Conservation (phyloP, 2,329 filamentous ascomycete genomes). For the Fusarium newnesense region DNA sequence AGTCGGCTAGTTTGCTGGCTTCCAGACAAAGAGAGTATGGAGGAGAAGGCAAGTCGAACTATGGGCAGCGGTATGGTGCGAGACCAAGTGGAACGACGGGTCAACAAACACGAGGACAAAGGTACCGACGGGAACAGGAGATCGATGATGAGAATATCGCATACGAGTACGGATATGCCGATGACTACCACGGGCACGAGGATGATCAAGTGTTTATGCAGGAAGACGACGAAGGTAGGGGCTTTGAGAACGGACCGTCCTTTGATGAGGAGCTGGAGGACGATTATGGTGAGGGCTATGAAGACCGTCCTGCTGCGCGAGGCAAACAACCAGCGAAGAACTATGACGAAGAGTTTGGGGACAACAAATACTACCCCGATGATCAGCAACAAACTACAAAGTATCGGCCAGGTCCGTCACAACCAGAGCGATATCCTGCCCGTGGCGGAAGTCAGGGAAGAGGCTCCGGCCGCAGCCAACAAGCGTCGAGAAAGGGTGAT, state of each 20-base stretch:
- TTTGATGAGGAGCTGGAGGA: background rate
- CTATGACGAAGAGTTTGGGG: background rate
- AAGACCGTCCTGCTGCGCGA: rapidly evolving
- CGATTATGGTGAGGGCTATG: background rate
- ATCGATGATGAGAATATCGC: background rate
- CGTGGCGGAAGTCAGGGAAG: background rate
- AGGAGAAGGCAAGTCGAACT: rapidly evolving
- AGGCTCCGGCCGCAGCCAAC: rapidly evolving
- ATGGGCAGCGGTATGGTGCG: background rate
- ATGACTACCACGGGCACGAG: rapidly evolving
- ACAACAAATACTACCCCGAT: rapidly evolving
- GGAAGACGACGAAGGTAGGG: background rate
- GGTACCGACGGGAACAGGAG: background rate
- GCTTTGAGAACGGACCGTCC: background rate
- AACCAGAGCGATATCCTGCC: rapidly evolving
- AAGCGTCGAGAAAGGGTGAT: rapidly evolving
- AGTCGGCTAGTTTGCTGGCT: background rate
- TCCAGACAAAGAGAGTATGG: rapidly evolving
- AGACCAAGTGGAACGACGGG: background rate
- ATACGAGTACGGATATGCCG: background rate
- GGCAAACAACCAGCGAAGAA: background rate
- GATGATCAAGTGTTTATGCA: background rate
- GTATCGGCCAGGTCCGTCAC: background rate
- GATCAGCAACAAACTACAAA: rapidly evolving
- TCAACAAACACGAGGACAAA: rapidly evolving